Evolutionary conservation across 106 monocot species (phyloP).

Genomic region (Dioscorea zingiberensis): DNA sequence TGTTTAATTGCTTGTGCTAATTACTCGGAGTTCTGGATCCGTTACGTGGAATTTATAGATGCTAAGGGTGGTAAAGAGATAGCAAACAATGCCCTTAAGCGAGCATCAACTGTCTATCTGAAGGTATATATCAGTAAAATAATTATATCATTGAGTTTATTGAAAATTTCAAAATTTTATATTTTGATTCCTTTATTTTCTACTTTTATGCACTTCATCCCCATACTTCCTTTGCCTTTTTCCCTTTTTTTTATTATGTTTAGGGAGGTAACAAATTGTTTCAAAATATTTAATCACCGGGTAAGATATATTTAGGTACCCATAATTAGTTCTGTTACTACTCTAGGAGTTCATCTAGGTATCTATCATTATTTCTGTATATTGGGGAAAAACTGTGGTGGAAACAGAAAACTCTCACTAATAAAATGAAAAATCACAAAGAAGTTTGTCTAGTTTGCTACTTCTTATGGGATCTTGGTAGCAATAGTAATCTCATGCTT

Average conservation of each 20-base stretch:
- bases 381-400: no score
- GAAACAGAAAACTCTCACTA: no score
- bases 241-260: not conserved
- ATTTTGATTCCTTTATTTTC: not conserved
- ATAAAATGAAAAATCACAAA: no score
- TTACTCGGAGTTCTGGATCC: constrained; percentile 97
- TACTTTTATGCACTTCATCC: constrained; percentile 1
- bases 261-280: no score
- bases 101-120: constrained; percentile 49
- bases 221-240: not conserved
- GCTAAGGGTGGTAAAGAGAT: constrained; percentile 79
- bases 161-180: not conserved
- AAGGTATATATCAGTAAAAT: constrained; percentile 48
- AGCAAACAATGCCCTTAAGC: constrained; percentile 52
- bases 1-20: constrained; percentile 99
- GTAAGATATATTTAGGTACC: no score
- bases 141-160: not conserved
- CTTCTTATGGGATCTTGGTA: no score
- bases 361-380: no score
- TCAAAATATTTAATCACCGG: no score
- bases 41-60: constrained; percentile 82
- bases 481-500: no score
- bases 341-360: no score
- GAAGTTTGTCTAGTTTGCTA: no score
- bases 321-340: no score